Evolutionary conservation across 768 basidiomycete species (phyloP).

Genomic region (Scleroderma bovista): DNA sequence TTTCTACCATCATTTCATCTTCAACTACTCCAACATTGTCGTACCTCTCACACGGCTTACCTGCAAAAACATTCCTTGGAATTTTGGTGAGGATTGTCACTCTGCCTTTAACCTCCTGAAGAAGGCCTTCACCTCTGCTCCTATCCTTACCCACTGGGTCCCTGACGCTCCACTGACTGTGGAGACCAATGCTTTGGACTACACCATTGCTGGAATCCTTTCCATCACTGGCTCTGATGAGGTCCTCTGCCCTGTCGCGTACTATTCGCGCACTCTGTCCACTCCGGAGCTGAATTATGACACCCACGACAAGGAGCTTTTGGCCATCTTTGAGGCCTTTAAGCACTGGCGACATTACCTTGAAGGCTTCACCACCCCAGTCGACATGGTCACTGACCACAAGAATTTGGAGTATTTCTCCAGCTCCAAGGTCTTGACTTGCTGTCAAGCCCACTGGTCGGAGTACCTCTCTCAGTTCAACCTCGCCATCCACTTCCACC

Average conservation of each 20-base stretch:
- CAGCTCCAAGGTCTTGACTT: conserved; percentile 5
- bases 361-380: conserved; percentile 1
- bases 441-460: conserved; percentile 20
- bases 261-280: neutral
- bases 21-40: neutral
- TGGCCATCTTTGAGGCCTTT: neutral
- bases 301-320: too few species aligned
- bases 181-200: neutral
- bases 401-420: conserved; percentile 11
- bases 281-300: neutral
- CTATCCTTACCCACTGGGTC: too few species aligned
- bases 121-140: neutral
- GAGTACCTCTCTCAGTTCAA: conserved; percentile 35
- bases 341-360: neutral
- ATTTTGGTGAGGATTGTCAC: too few species aligned
- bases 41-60: neutral
- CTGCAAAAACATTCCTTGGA: neutral
- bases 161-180: neutral
- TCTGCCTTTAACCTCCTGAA: neutral
- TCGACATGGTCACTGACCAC: conserved; percentile 19
- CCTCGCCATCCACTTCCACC: conserved; percentile 1
- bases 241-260: neutral
- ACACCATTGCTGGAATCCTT: neutral
- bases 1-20: neutral
- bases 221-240: neutral